Percentiles rank a stretch among this genome's conserved stretches.
phyloP scores from a whole-genome alignment of 805 yeast species.

The Ogataea methylovora region DNA sequence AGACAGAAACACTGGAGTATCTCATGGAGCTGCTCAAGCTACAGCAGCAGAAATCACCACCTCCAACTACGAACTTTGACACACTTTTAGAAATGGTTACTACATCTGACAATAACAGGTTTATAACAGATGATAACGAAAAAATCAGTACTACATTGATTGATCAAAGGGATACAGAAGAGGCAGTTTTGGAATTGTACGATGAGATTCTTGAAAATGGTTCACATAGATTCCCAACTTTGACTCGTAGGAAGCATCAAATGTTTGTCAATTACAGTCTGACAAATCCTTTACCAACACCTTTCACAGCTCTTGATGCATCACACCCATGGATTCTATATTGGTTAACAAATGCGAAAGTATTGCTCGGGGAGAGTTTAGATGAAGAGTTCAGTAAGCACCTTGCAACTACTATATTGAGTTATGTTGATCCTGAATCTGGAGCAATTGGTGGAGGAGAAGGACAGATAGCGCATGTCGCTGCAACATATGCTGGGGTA shows the following conservation, averaged over 20 bases:
- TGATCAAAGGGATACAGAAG: constrained; percentile 33
- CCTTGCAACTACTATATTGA: constrained; percentile 21
- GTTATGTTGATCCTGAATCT: constrained; percentile 20
- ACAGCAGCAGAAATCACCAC: background rate
- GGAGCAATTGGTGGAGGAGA: constrained; percentile 87
- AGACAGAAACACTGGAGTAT: constrained; percentile 1
- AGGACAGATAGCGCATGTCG: constrained; percentile 77
- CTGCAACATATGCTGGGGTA: constrained; percentile 75
- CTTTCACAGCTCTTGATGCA: constrained; percentile 62
- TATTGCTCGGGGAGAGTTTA: constrained; percentile 31
- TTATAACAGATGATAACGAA: constrained; percentile 24
- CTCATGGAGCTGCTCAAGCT: constrained; percentile 1
- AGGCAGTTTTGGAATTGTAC: constrained; percentile 21
- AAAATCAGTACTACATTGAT: constrained; percentile 23
- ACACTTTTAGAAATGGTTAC: constrained; percentile 18
- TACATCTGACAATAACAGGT: constrained; percentile 6
- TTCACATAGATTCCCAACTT: constrained; percentile 20
- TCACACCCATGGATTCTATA: constrained; percentile 89
- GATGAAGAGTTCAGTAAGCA: constrained; percentile 10
- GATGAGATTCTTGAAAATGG: constrained; percentile 23
- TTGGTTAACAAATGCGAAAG: constrained; percentile 64
- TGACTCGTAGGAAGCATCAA: constrained; percentile 30
- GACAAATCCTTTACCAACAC: constrained; percentile 38
- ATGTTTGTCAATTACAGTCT: constrained; percentile 35
- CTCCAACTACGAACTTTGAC: constrained; percentile 13